Evolutionary conservation across 2,329 filamentous ascomycete species (phyloP).

Genomic region (Zarea fungicola): DNA sequence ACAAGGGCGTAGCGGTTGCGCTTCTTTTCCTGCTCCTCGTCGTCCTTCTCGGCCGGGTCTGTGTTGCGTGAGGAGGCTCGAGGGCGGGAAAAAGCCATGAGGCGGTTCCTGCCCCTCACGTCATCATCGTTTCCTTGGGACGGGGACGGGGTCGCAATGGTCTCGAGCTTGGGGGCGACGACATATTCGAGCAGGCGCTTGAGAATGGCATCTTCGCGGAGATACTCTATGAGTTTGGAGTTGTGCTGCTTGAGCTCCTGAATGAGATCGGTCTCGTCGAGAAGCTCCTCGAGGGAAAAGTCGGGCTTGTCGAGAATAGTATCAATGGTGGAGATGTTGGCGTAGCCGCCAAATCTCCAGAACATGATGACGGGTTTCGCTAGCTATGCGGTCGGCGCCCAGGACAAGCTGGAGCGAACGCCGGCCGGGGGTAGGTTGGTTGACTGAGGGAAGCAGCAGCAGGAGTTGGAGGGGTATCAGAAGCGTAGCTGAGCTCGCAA

Average conservation of each 20-base stretch:
- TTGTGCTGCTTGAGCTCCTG: slow-evolving; percentile 98
- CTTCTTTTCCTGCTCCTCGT: slow-evolving; percentile 81
- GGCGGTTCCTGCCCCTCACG: slow-evolving; percentile 40
- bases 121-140: slow-evolving; percentile 47
- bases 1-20: slow-evolving; percentile 92
- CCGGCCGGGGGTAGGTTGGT: slow-evolving; percentile 1
- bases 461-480: neutral
- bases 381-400: neutral
- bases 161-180: slow-evolving; percentile 67
- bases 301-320: slow-evolving; percentile 95
- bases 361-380: slow-evolving; percentile 73
- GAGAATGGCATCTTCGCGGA: slow-evolving; percentile 81
- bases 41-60: slow-evolving; percentile 43
- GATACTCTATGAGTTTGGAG: slow-evolving; percentile 91
- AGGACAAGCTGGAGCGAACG: slow-evolving; percentile 10
- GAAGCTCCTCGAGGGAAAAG: slow-evolving; percentile 89
- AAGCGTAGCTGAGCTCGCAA: neutral
- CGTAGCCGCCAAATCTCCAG: slow-evolving; percentile 98
- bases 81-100: slow-evolving; percentile 45
- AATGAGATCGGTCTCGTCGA: slow-evolving; percentile 93
- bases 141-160: slow-evolving; percentile 46
- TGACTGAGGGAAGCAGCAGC: neutral
- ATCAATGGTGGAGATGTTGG: slow-evolving; percentile 94
- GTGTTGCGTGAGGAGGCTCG: slow-evolving; percentile 49
- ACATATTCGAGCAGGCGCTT: slow-evolving; percentile 87